Evolutionary conservation across 2,329 filamentous ascomycete genomes (phyloP), one percentile per base, ranked within the genome.

Genomic region (Aschersonia sp.): DNA sequence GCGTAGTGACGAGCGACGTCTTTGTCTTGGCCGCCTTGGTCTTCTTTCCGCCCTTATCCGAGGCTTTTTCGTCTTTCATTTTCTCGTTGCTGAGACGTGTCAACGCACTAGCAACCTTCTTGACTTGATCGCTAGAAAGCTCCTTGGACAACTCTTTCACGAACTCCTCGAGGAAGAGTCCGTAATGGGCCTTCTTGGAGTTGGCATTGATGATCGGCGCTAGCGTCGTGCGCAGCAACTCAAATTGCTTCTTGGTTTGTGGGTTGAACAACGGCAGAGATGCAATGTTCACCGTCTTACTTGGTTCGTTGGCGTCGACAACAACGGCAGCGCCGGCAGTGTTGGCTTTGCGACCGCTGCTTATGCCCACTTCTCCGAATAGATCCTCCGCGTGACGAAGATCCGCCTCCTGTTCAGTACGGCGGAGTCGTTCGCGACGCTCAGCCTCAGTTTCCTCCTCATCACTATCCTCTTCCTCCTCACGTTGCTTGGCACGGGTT

Each of bases 41-140:
- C 80, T 97, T 98, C 85, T 97, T 98, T 59, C 83, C 86, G 47
- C 86, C 82, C 75, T 95, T 96, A 55, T 95, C 87, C 4, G 86
- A 79, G 4, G 83, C 81, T 76, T 97, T 96, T 76, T 98, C 92
- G 66, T 96, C 89, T 73, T 88, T 94, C 83, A 97, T 83, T 76
- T 94, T 96, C 78, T 97, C 92, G 64, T 98, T 98, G 63, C 87
- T 78, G 49, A 95, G 75, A 5, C 88, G 83, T n/a, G 89, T 95
- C 59, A 98, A 68, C 5, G 78, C 76, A 65, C 85, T 94, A 10
- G 87, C 79, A 55, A 95, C 79, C 75, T 97, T 97, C 78, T 97
- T 96, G 68, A 97, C 89, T 70, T 97, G 88, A 49, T 92, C 83
- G 62, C 87, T 94, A 11, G 85, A 81, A 55, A 98, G 68, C 31